Conservation (phyloP, 2,329 filamentous ascomycete genomes). For the Fusarium duplospermum region DNA sequence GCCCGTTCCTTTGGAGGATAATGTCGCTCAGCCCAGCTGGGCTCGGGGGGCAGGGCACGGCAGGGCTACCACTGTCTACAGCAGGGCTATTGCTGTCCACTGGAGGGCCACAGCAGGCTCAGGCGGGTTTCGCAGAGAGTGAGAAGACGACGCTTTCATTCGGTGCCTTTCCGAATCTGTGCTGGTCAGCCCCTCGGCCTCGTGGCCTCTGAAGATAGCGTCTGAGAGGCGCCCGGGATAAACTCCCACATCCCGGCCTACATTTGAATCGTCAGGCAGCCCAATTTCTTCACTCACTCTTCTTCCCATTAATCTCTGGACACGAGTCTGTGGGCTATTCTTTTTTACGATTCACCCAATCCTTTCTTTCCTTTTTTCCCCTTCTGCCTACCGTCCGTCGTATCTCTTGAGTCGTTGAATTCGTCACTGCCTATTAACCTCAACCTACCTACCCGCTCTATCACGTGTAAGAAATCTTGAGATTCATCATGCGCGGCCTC, state of each 20-base stretch:
- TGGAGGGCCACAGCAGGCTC: constrained; percentile 10
- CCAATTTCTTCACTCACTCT: constrained; percentile 13
- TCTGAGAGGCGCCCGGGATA: not conserved
- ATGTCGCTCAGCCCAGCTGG: constrained; percentile 14
- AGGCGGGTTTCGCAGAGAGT: constrained; percentile 18
- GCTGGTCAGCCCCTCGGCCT: not conserved
- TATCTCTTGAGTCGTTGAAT: not conserved
- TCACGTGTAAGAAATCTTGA: constrained; percentile 2
- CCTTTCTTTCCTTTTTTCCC: constrained; percentile 16
- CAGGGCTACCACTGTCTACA: not conserved
- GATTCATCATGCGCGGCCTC: constrained; percentile 45
- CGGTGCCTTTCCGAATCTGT: not conserved
- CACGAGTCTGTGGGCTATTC: not conserved
- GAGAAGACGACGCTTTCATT: not conserved
- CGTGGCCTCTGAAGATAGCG: not conserved
- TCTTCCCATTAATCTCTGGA: not conserved
- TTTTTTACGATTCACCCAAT: not conserved
- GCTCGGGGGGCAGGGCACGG: not conserved
- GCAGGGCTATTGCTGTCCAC: not conserved
- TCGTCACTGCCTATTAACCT: constrained; percentile 10
- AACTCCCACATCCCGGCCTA: constrained; percentile 31
- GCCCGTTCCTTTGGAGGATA: constrained; percentile 20
- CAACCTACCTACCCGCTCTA: not conserved
- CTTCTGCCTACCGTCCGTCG: constrained; percentile 16
- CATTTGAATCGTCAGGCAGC: constrained; percentile 28